These are phyloP conservation scores for Fusarium annulatum DNA, from an alignment of 2,329 filamentous ascomycete genomes.

Conservation along the genomic window DNA sequence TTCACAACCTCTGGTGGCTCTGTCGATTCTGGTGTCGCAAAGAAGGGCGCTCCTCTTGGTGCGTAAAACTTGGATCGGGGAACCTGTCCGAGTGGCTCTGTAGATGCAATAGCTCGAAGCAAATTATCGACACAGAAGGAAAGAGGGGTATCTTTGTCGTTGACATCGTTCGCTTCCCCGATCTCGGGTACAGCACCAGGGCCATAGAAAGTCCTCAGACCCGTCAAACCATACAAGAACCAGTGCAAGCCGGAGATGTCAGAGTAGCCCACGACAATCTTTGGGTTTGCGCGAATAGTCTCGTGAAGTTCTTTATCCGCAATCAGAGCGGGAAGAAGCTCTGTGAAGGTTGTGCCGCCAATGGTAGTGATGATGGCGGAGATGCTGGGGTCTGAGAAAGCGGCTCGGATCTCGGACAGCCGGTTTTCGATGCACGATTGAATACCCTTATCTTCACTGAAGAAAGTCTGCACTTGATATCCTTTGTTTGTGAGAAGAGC, in stretches of 20 bases:
- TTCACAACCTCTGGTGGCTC: conserved; percentile 46
- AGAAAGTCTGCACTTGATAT: conserved; percentile 51
- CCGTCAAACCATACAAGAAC: conserved; percentile 52
- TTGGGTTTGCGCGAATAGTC: conserved; percentile 51
- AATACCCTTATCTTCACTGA: conserved; percentile 45
- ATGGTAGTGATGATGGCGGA: conserved; percentile 54
- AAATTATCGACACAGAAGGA: conserved; percentile 48
- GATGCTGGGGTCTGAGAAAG: conserved; percentile 51
- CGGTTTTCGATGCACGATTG: conserved; percentile 51
- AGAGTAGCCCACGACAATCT: conserved; percentile 56
- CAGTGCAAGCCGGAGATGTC: conserved; percentile 58
- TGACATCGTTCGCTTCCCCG: conserved; percentile 42
- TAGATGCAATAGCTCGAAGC: conserved; percentile 45
- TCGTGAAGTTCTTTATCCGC: conserved; percentile 51
- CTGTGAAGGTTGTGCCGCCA: conserved; percentile 53
- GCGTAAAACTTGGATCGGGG: conserved; percentile 48
- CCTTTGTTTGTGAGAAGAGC: conserved; percentile 47
- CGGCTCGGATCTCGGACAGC: conserved; percentile 52
- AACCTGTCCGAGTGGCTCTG: conserved; percentile 46
- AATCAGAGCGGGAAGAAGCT: conserved; percentile 53
- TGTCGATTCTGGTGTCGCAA: conserved; percentile 36
- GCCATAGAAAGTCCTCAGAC: conserved; percentile 58
- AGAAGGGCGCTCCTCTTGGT: conserved; percentile 39
- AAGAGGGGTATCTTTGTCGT: conserved; percentile 44
- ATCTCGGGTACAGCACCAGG: conserved; percentile 55